Conservation (phyloP, 306 rosid genomes). For the Gillenia trifoliata region DNA sequence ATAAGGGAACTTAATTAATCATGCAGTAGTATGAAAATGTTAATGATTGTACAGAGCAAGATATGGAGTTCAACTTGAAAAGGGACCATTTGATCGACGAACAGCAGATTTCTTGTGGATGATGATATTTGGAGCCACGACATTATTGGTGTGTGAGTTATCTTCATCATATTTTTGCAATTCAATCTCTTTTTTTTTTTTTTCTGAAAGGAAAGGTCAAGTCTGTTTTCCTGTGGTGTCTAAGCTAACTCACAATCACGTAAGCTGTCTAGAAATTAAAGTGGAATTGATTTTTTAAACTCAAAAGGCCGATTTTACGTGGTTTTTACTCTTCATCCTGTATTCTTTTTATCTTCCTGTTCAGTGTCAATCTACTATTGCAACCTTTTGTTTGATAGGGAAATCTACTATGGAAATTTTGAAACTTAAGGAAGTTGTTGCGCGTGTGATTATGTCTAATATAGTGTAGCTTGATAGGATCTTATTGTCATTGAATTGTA, state of each 20-base stretch:
- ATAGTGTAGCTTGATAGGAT: neutral
- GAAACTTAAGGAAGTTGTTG: neutral
- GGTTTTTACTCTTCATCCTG: neutral
- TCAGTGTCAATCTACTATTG: neutral
- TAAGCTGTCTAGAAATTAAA: neutral
- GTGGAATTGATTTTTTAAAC: neutral
- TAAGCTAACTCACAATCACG: neutral
- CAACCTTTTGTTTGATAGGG: neutral
- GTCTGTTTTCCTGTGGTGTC: neutral
- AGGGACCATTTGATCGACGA: slow-evolving; percentile 77
- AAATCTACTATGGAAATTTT: neutral
- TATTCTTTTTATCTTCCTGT: neutral
- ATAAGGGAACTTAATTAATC: neutral
- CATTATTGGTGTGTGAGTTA: slow-evolving; percentile 56
- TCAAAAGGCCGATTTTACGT: neutral
- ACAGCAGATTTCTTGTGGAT: slow-evolving; percentile 98
- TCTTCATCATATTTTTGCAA: slow-evolving; percentile 2
- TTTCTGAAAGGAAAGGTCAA: slow-evolving; percentile 3
- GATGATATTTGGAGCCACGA: slow-evolving; percentile 78
- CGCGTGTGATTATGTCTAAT: neutral
- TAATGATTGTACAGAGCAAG: slow-evolving; percentile 55
- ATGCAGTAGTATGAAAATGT: slow-evolving; percentile 11
- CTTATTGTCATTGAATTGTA: slow-evolving; percentile 1
- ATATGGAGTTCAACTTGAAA: slow-evolving; percentile 96
- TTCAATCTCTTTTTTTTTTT: slow-evolving; percentile 2